Percentiles rank a stretch among this genome's conserved stretches.
phyloP scores from a whole-genome alignment of 2,329 filamentous ascomycete species.

The Pseudopyricularia javanii region DNA sequence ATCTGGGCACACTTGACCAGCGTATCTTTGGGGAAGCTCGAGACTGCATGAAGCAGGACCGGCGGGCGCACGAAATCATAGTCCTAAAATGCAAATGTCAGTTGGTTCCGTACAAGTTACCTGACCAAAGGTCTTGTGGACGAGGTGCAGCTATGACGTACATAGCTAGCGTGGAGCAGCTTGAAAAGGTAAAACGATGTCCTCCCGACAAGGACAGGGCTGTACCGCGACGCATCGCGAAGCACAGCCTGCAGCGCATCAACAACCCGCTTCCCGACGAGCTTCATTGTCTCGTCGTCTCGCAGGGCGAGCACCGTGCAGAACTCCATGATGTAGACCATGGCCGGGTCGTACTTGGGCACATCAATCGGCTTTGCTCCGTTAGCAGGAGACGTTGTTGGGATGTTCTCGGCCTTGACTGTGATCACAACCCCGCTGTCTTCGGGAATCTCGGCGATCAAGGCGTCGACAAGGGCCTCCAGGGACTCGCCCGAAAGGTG shows the following conservation, averaged over 20 bases:
- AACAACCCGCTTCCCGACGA: constrained; percentile 67
- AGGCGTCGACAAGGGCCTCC: constrained; percentile 48
- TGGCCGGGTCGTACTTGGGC: constrained; percentile 68
- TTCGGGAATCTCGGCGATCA: constrained; percentile 76
- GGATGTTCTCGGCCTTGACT: constrained; percentile 74
- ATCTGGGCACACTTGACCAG: constrained; percentile 65
- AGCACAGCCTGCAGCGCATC: constrained; percentile 72
- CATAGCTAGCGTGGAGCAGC: constrained; percentile 73
- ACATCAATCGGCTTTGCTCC: constrained; percentile 43
- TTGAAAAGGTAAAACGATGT: constrained; percentile 78
- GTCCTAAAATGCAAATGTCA: constrained; percentile 38
- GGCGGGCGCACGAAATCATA: constrained; percentile 86
- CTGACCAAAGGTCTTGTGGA: not conserved
- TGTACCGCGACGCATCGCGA: constrained; percentile 65
- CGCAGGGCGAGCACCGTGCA: constrained; percentile 71
- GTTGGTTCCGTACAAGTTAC: constrained; percentile 8
- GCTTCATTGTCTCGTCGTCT: constrained; percentile 58
- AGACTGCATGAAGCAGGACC: constrained; percentile 82
- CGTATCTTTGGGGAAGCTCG: constrained; percentile 67
- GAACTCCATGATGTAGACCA: constrained; percentile 85
- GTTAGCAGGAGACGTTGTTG: constrained; percentile 40
- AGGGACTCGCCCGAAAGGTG: constrained; percentile 23
- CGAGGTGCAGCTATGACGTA: constrained; percentile 30
- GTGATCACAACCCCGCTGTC: constrained; percentile 66
- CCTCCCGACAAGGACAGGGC: constrained; percentile 73